Base-by-base conservation (phyloP, 371 early-diverging fungal species). In the Mucor ambiguus region DNA sequence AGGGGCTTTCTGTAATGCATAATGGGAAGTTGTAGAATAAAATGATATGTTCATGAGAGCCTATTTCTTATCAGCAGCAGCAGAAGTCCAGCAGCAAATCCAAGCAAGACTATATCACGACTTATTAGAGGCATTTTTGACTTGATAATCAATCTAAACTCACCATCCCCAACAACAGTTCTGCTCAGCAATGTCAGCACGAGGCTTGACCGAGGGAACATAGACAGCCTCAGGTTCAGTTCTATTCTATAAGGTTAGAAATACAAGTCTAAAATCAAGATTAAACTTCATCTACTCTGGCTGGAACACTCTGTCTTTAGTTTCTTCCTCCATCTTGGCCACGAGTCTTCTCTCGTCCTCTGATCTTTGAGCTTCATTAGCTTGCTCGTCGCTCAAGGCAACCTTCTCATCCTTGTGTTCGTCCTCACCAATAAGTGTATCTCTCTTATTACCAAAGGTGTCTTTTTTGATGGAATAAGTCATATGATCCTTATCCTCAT, bases 151-250 rank as follows among this genome's bases (percentile, higher is more conserved):
- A 16, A 41, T 41, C 16, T 0, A 12, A 9, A 28, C 28, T 28
- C 28, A 52, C 52, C 52, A 52, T 52, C 52, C 52, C 52, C 52
- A 52, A 28, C 52, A 52, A 6, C 52, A 52, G 26, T 52, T 28
- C 7, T 52, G 24, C 16, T 52, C 16, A 26, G 28, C 26, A 52
- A 28, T 28, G 52, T 52, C 52, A 52, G 52, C 3, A 5, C 52
- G 52, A 52, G 52, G 52, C 12, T 52, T 52, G 28, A 26, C 28
- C 26, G 52, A 52, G 12, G 52, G 24, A 16, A 52, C 52, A 4
- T 52, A 52, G 24, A 52, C 26, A 52, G 28, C 52, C 52, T 52
- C 26, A 52, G 52, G 52, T 52, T 26, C 52, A 28, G 52, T 14
- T 52, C 52, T 52, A n/a, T 9, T 28, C 3, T 1, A 24, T 14